Base-by-base conservation (phyloP, 169 alveolate genomes). In the Plasmodium coatneyi region DNA sequence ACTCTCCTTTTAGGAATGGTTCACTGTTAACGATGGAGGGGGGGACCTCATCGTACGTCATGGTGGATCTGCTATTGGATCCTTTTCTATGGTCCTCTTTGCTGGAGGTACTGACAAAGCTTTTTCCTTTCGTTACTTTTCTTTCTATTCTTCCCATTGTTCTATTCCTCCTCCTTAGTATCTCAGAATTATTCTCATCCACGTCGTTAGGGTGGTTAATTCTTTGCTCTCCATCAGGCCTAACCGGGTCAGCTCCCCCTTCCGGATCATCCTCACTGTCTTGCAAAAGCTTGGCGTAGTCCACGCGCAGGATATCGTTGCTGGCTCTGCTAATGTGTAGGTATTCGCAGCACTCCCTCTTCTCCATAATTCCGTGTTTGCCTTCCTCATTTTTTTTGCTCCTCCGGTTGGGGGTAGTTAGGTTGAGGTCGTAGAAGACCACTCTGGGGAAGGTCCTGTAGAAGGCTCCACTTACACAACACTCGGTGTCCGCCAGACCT, bases 401-500 rank as follows among this genome's bases (percentile, higher is more conserved):
- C 10, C 81, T 78, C 1, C 14, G n/a, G 36, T 78, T 39, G 25
- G n/a, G 36, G 34, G 28, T 79, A 1, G 94, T 89, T n/a, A 89
- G 32, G n/a, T 78, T 89, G 16, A 96, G 90, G 71, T 81, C 92
- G 91, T 97, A 97, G 56, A 95, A 95, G 39, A 96, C 95, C 12
- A 97, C 97, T n/a, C 97, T 28, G 1, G 98, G 98, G 71, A 95
- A 96, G 1, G 98, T 95, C 84, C 98, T 91, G 74, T 95, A 97
- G 86, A 95, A 96, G 19, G 97, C 97, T 10, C 97, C 98, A 41
- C 97, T 95, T 5, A 96, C 97, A 78, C 98, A 96, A 70, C 97
- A 95, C 80, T 97, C 99, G 5, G 98, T 98, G 70, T 96, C 97
- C 5, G 98, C 98, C 6, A 96, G 92, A 0, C 99, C 98, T 94